Conservation (phyloP, 169 alveolate species). For the Plasmodium ovale region DNA sequence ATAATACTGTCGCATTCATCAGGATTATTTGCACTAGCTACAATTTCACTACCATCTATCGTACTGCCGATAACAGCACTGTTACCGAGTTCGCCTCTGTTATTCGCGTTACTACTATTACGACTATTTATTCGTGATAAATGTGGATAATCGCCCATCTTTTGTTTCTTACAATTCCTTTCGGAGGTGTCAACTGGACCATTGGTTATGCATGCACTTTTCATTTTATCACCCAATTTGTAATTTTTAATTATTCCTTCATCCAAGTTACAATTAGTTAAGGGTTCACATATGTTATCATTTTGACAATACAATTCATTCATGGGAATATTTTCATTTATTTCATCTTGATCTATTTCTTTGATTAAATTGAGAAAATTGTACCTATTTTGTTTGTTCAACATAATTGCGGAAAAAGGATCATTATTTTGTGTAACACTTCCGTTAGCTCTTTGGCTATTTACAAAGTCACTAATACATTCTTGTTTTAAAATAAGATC, state of each 20-base stretch:
- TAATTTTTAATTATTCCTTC: background rate
- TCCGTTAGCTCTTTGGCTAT: background rate
- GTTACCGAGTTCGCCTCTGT: background rate
- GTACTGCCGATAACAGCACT: too few relatives aligned
- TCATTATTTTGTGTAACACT: background rate
- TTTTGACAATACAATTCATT: too few relatives aligned
- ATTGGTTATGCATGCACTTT: background rate
- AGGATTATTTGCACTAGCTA: background rate
- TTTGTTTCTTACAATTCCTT: background rate
- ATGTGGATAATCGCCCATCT: background rate
- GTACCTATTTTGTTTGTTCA: background rate
- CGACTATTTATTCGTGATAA: background rate
- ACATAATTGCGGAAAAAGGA: background rate
- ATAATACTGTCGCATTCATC: background rate
- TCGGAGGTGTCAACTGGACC: background rate
- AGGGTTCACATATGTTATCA: too few relatives aligned
- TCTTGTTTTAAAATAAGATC: background rate
- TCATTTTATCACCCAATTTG: background rate
- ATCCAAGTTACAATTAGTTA: background rate
- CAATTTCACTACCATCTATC: background rate
- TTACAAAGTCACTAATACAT: background rate
- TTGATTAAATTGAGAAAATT: too few relatives aligned
- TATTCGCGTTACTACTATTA: background rate
- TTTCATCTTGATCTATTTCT: too few relatives aligned
- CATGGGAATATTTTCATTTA: too few relatives aligned